These are phyloP conservation scores for Rubus idaeus DNA, from an alignment of 306 rosid genomes.

Conservation along the genomic window DNA sequence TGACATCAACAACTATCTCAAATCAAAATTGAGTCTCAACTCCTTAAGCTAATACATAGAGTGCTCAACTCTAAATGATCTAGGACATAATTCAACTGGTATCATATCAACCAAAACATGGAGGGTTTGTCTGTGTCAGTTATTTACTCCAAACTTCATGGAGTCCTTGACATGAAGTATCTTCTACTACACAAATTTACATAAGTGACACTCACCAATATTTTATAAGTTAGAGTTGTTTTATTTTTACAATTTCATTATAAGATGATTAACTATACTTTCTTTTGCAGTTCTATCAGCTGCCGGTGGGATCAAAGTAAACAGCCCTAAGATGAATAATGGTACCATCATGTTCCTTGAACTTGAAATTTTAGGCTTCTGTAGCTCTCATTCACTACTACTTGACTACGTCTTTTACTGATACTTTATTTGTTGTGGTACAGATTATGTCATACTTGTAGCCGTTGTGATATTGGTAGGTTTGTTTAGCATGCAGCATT, in stretches of 20 bases:
- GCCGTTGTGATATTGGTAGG: constrained; percentile 85
- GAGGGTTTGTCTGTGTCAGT: neutral
- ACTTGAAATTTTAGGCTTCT: constrained; percentile 9
- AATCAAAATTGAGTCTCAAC: neutral
- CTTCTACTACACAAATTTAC: neutral
- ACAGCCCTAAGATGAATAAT: constrained; percentile 50
- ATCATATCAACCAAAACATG: neutral
- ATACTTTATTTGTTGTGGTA: constrained; percentile 26
- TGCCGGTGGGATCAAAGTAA: constrained; percentile 96
- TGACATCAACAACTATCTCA: neutral
- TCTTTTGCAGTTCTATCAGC: constrained; percentile 78
- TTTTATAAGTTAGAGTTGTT: neutral
- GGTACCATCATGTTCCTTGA: constrained; percentile 49
- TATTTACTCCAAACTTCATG: neutral
- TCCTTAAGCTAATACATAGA: no score
- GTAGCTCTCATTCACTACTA: constrained; percentile 9
- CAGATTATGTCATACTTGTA: constrained; percentile 82
- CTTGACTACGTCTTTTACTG: constrained; percentile 24
- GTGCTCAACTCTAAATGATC: no score
- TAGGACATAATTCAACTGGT: neutral
- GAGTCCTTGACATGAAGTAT: neutral
- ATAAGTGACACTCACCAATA: neutral
- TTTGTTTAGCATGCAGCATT: constrained; percentile 91
- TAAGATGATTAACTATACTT: constrained; percentile 31
- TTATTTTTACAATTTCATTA: neutral